phyloP scores from a whole-genome alignment of 176 grass and related monocot species.

The Secale cereale region DNA sequence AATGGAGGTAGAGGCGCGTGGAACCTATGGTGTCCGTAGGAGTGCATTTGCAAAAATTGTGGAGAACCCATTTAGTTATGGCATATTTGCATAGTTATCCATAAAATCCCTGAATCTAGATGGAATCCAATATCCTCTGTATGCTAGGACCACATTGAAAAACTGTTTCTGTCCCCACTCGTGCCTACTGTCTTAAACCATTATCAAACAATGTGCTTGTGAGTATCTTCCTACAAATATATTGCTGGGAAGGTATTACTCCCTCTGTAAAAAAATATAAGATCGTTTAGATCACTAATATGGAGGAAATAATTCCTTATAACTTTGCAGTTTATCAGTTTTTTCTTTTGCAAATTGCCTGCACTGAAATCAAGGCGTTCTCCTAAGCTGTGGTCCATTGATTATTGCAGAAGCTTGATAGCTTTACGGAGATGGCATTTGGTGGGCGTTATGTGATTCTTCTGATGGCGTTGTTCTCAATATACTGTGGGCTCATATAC shows the following conservation, averaged over 20 bases:
- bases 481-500: conserved; percentile 99
- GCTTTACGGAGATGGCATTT: conserved; percentile 99
- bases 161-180: background rate
- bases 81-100: conserved; percentile 5
- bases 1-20: background rate
- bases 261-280: too few species aligned
- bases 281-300: too few species aligned
- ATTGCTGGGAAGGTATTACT: background rate
- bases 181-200: background rate
- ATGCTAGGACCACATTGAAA: conserved; percentile 1
- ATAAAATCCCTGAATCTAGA: background rate
- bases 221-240: background rate
- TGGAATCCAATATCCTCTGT: background rate
- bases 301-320: background rate
- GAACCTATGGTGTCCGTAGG: background rate
- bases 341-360: conserved; percentile 2
- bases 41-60: background rate
- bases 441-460: conserved; percentile 97
- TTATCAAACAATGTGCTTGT: conserved; percentile 10
- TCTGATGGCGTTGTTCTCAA: conserved; percentile 98
- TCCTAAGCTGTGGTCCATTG: background rate
- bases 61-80: conserved; percentile 4
- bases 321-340: conserved; percentile 1
- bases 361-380: background rate
- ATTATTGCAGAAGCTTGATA: conserved; percentile 82